These are phyloP conservation scores for Ramaria rubella DNA, from an alignment of 768 basidiomycete species.

Conservation along the genomic window DNA sequence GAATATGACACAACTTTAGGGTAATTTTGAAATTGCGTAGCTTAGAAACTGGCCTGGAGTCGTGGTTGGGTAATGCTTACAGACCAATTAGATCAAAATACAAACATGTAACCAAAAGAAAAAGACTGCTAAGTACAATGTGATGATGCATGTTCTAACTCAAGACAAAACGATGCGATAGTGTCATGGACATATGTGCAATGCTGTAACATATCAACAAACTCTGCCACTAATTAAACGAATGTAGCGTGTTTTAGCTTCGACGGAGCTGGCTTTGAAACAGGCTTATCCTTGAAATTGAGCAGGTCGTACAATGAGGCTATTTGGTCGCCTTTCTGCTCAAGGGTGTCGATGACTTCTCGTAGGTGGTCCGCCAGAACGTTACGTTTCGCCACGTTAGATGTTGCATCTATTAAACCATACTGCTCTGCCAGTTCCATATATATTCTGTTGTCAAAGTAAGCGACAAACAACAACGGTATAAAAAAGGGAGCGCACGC, in stretches of 20 bases:
- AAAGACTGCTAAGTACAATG: background rate
- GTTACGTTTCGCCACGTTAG: no score
- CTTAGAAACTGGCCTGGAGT: background rate
- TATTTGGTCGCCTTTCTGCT: conserved; percentile 95
- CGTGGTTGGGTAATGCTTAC: background rate
- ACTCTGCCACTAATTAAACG: background rate
- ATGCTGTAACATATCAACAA: background rate
- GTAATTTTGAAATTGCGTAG: background rate
- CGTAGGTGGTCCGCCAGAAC: conserved; percentile 83
- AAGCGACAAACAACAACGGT: conserved; percentile 4
- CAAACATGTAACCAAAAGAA: background rate
- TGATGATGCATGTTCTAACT: background rate
- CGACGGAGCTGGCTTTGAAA: background rate
- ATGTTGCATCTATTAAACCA: conserved; percentile 78
- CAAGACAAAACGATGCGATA: background rate
- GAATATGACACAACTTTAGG: no score
- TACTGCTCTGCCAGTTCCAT: conserved; percentile 90
- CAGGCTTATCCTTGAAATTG: conserved; percentile 58
- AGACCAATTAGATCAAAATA: background rate
- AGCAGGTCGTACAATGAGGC: conserved; percentile 86
- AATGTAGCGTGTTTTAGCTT: background rate
- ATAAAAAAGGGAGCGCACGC: conserved; percentile 47
- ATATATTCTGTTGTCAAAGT: conserved; percentile 59
- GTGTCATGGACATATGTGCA: background rate
- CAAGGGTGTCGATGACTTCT: conserved; percentile 88